Percentiles rank a stretch among this genome's conserved stretches.
phyloP scores from a whole-genome alignment of 805 yeast genomes.

The Ogataea ramenticola region DNA sequence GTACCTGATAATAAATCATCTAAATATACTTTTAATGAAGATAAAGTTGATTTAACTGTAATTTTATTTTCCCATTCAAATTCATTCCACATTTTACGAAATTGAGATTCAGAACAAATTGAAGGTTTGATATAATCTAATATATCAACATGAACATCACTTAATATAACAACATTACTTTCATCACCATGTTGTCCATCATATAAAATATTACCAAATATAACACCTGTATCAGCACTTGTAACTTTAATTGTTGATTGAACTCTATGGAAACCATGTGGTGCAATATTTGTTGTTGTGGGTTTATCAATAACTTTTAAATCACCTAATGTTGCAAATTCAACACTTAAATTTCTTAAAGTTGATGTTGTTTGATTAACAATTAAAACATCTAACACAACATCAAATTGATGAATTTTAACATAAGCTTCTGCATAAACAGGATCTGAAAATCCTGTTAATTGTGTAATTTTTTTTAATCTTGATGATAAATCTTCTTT shows the following conservation, averaged over 20 bases:
- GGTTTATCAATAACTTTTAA: conserved; percentile 92
- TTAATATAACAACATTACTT: conserved; percentile 81
- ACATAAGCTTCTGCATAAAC: conserved; percentile 97
- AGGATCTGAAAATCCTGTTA: conserved; percentile 98
- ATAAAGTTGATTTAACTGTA: conserved; percentile 65
- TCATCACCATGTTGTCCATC: conserved; percentile 94
- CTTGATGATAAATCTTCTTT: conserved; percentile 65
- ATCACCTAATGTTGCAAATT: conserved; percentile 94
- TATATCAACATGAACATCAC: conserved; percentile 91
- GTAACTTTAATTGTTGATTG: conserved; percentile 90
- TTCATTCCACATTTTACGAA: conserved; percentile 98
- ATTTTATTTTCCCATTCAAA: conserved; percentile 99
- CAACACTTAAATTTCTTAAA: conserved; percentile 83
- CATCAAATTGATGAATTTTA: conserved; percentile 94
- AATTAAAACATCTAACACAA: conserved; percentile 83
- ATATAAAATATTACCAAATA: conserved; percentile 93
- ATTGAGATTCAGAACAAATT: conserved; percentile 77
- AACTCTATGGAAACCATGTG: conserved; percentile 92
- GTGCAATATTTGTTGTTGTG: conserved; percentile 81
- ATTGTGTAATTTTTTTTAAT: conserved; percentile 80
- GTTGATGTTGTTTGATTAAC: conserved; percentile 94
- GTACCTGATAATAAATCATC: conserved; percentile 73
- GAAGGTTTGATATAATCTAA: conserved; percentile 98
- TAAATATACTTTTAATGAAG: conserved; percentile 68
- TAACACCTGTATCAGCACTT: conserved; percentile 96